Evolutionary conservation across 331 rosid genomes (phyloP), one percentile per base, ranked within the genome.

Genomic region (Acacia concinna): DNA sequence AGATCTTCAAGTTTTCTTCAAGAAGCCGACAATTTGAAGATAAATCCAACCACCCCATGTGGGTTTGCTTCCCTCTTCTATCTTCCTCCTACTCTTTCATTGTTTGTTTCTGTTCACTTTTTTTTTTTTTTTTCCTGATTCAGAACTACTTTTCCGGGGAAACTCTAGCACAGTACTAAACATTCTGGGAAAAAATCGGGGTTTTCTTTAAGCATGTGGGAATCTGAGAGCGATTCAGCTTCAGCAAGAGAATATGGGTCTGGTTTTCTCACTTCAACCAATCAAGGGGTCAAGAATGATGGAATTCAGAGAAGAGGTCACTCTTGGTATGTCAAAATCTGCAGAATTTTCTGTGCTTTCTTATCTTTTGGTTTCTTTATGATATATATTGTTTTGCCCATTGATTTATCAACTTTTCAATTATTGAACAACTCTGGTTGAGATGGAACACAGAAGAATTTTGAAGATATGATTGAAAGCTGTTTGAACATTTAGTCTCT

Each of bases 21-120:
- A 76, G 79, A 84, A 85, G 73, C 89, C 84, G 91, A 90, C 97
- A 90, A 43, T 82, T 79, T 83, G 67, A 41, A 83, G 83, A 88
- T 87, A 82, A 91, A 70, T 88, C 90, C 96, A 86, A 88, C 78
- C 90, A 87, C 9, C 92, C 93, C 97, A 87, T 86, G 94, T 91
- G 97, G 89, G 83, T 68, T 82, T 68, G 27, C 41, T 76, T 56
- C 34, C 9, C 17, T 66, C 3, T 4, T 34, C 27, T 64, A 6
- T 32, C 28, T 17, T 64, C 70, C 25, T 17, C 44, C 20, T 20
- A 5, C 7, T 5, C 73, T 38, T 18, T 52, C 3, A 2, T n/a
- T 23, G 52, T 30, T 82, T 70, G 52, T 30, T 82, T 70, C 76
- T 73, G 60, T 70, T 47, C 63, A 20, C 72, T 73, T 78, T 72